Percentiles rank a stretch among this genome's conserved stretches.
These are phyloP conservation scores for Hypoxylon rubiginosum DNA, from an alignment of 2,329 filamentous ascomycete genomes.

Conservation along the genomic window DNA sequence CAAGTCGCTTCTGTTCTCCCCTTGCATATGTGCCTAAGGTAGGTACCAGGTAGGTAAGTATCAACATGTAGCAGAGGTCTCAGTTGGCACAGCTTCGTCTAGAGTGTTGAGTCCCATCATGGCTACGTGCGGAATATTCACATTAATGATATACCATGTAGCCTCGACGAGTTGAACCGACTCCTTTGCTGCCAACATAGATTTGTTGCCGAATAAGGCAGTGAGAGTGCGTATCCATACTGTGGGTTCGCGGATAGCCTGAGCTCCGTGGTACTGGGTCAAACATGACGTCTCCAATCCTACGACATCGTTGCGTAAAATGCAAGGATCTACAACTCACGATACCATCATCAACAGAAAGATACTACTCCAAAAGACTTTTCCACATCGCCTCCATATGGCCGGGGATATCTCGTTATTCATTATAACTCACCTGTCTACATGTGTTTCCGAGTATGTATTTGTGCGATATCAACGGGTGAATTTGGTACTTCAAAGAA, in stretches of 20 bases:
- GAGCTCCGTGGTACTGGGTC: conserved; percentile 26
- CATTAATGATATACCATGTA: background rate
- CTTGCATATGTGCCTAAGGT: conserved; percentile 6
- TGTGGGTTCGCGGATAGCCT: conserved; percentile 21
- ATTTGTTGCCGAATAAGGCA: background rate
- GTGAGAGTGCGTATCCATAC: background rate
- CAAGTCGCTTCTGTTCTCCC: conserved; percentile 1
- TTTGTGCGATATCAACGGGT: background rate
- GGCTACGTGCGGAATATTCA: background rate
- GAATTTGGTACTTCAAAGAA: background rate
- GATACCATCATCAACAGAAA: conserved; percentile 12
- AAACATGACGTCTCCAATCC: conserved; percentile 34
- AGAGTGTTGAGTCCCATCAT: background rate
- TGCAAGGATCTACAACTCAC: conserved; percentile 24
- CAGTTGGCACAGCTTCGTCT: background rate
- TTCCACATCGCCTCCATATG: background rate
- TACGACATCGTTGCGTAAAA: conserved; percentile 21
- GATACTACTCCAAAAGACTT: background rate
- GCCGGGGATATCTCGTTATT: conserved; percentile 18
- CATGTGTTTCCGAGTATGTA: conserved; percentile 1
- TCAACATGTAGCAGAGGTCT: background rate
- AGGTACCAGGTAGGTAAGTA: too few species aligned
- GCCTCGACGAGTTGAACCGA: background rate
- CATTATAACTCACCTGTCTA: conserved; percentile 7
- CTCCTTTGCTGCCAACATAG: background rate